Percentiles rank a stretch among this genome's conserved stretches.
phyloP scores from a whole-genome alignment of 1,284 basidiomycete species.

The Acaromyces ingoldii region DNA sequence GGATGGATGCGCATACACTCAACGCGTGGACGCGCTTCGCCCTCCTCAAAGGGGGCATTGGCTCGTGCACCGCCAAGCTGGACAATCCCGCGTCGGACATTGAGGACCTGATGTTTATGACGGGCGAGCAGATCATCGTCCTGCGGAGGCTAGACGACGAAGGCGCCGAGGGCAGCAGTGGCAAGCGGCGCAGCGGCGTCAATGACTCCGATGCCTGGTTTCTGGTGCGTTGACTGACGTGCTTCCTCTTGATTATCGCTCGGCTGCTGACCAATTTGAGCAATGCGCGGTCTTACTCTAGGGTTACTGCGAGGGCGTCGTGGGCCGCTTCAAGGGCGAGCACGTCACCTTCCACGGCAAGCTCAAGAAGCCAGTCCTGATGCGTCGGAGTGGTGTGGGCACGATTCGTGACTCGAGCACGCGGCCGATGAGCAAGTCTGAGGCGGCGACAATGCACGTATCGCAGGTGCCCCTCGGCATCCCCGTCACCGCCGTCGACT shows the following conservation, averaged over 20 bases:
- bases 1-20: constrained; percentile 48
- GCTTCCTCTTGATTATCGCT: neutral
- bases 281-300: constrained; percentile 36
- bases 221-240: constrained; percentile 10
- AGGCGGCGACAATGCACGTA: constrained; percentile 30
- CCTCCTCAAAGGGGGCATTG: constrained; percentile 48
- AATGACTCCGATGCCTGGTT: constrained; percentile 16
- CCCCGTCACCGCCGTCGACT: constrained; percentile 38
- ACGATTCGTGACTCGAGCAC: constrained; percentile 32
- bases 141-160: constrained; percentile 39
- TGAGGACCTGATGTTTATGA: constrained; percentile 48
- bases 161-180: constrained; percentile 5
- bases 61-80: constrained; percentile 41
- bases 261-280: neutral
- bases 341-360: constrained; percentile 70
- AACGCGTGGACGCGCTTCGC: constrained; percentile 50
- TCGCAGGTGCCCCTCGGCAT: constrained; percentile 34
- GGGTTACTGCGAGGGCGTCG: constrained; percentile 85
- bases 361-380: constrained; percentile 68
- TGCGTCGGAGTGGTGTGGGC: constrained; percentile 42
- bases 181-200: constrained; percentile 1
- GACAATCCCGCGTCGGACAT: constrained; percentile 40
- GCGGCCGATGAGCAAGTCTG: constrained; percentile 39
- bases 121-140: constrained; percentile 46
- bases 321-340: constrained; percentile 69